A percentile compares a stretch with the other conserved stretches of the same genome.
These are phyloP conservation scores for Colletotrichum coccodes DNA, from an alignment of 2,329 filamentous ascomycete species.

Conservation along the genomic window DNA sequence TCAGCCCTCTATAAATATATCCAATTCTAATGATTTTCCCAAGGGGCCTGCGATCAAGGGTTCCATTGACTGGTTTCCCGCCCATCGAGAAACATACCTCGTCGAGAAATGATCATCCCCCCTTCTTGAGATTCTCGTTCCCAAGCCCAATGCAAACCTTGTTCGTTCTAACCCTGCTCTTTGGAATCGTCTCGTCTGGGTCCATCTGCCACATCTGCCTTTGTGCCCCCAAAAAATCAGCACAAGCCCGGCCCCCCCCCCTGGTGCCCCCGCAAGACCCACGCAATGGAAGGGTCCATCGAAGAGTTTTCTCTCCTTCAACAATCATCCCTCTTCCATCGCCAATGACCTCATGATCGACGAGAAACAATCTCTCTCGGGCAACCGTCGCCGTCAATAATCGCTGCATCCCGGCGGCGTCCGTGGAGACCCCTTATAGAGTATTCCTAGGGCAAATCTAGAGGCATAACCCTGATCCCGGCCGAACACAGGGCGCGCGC, in stretches of 20 bases:
- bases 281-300: slow-evolving; percentile 20
- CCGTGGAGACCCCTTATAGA: slow-evolving; percentile 20
- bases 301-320: slow-evolving; percentile 22
- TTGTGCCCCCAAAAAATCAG: not conserved
- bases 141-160: slow-evolving; percentile 6
- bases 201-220: slow-evolving; percentile 1
- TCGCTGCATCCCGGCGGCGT: slow-evolving; percentile 21
- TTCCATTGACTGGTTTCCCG: slow-evolving; percentile 17
- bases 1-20: slow-evolving; percentile 33
- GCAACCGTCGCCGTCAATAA: slow-evolving; percentile 31
- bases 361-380: slow-evolving; percentile 10
- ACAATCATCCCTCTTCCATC: slow-evolving; percentile 9
- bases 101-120: slow-evolving; percentile 30
- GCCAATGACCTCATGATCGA: slow-evolving; percentile 34
- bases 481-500: not conserved
- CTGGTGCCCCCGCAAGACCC: slow-evolving; percentile 26
- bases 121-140: not conserved
- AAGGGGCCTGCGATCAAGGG: slow-evolving; percentile 30
- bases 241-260: not conserved
- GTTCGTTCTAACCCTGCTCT: slow-evolving; percentile 12
- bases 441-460: slow-evolving; percentile 27
- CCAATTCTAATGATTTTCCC: slow-evolving; percentile 29
- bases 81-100: slow-evolving; percentile 27
- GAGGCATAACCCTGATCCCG: slow-evolving; percentile 16
- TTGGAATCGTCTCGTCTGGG: slow-evolving; percentile 9